A percentile compares a stretch with the other conserved stretches of the same genome.
phyloP scores from a whole-genome alignment of 2,329 filamentous ascomycete genomes.

The Xylaria sp. region DNA sequence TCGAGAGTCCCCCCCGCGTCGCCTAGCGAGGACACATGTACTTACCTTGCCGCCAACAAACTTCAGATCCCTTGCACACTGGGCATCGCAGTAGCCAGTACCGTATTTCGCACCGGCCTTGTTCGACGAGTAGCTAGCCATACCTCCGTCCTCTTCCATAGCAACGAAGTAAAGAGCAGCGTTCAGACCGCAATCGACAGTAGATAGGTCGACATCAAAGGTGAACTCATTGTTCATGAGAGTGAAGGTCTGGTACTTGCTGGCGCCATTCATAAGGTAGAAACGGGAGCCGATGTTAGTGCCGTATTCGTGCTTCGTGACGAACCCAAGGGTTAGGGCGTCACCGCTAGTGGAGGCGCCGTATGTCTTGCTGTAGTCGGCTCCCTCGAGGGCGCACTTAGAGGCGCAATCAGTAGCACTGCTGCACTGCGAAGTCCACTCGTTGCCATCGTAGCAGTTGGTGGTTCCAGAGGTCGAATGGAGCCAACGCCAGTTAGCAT shows the following conservation, averaged over 20 bases:
- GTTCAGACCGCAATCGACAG: conserved; percentile 69
- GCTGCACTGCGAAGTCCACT: conserved; percentile 51
- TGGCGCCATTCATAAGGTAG: conserved; percentile 67
- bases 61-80: conserved; percentile 61
- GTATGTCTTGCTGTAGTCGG: conserved; percentile 58
- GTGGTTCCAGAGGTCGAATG: conserved; percentile 54
- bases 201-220: conserved; percentile 72
- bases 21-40: background rate
- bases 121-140: conserved; percentile 58
- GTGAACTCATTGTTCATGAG: conserved; percentile 69
- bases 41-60: conserved; percentile 59
- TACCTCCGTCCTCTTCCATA: conserved; percentile 66
- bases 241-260: conserved; percentile 67
- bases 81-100: conserved; percentile 65
- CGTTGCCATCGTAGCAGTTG: conserved; percentile 62
- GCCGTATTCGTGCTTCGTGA: conserved; percentile 58
- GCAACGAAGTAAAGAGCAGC: conserved; percentile 68
- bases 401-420: conserved; percentile 54
- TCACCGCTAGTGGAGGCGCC: conserved; percentile 60
- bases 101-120: conserved; percentile 59
- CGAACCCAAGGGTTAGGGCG: conserved; percentile 61
- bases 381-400: conserved; percentile 59
- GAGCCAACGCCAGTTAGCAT: conserved; percentile 65
- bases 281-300: conserved; percentile 60
- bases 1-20: background rate